phyloP scores from a whole-genome alignment of 2,329 filamentous ascomycete species.

The Gaeumannomyces tritici region DNA sequence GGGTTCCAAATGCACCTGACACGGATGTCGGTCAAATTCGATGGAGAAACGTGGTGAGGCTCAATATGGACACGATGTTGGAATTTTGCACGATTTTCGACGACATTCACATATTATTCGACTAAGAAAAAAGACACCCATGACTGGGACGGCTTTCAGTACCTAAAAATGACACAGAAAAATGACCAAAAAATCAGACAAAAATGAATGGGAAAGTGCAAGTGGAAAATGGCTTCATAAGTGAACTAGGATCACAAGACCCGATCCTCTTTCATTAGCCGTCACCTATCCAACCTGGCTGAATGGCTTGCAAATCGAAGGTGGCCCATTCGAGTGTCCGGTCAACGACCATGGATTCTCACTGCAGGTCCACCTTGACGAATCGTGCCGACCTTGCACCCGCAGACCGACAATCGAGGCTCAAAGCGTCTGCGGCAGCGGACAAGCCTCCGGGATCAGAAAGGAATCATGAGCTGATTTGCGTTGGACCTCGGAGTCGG shows the following conservation, averaged over 20 bases:
- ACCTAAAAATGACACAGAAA: neutral
- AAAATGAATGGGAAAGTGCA: neutral
- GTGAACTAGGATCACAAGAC: neutral
- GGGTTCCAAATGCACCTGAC: neutral
- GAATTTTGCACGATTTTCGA: neutral
- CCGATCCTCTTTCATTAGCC: neutral
- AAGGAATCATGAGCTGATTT: neutral
- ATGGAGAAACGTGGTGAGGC: neutral
- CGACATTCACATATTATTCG: neutral
- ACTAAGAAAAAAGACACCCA: neutral
- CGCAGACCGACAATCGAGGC: neutral
- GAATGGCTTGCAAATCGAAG: neutral
- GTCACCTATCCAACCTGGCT: neutral
- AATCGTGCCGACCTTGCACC: neutral
- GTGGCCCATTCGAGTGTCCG: neutral
- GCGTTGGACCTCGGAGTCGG: neutral
- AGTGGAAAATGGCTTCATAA: neutral
- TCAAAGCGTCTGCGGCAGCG: neutral
- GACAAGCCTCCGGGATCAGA: neutral
- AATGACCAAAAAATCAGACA: too few species aligned
- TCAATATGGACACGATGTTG: neutral
- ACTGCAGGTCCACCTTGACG: neutral
- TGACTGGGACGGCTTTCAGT: neutral
- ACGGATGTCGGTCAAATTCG: neutral
- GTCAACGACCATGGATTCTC: neutral